A percentile compares a stretch with the other conserved stretches of the same genome.
phyloP scores from a whole-genome alignment of 345 rosid species.

The Anacardium occidentale region DNA sequence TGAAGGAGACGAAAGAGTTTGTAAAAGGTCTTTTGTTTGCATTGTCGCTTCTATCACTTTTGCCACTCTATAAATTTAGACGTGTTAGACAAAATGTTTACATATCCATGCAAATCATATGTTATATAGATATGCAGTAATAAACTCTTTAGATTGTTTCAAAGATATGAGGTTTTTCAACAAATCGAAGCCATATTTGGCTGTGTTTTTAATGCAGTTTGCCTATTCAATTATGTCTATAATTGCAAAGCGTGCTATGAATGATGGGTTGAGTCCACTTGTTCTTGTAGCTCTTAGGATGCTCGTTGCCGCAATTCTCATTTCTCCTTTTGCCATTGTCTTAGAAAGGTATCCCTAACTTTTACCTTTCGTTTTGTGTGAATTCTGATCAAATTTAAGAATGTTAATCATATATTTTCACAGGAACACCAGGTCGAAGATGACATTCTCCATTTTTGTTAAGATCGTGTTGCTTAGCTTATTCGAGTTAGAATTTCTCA shows the following conservation, averaged over 20 bases:
- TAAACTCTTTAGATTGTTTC: too few species aligned
- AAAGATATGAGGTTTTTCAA: too few species aligned
- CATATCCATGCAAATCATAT: too few species aligned
- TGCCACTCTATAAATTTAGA: too few species aligned
- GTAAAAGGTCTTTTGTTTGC: too few species aligned
- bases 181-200: background rate
- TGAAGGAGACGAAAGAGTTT: too few species aligned
- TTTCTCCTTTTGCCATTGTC: conserved; percentile 73
- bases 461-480: conserved; percentile 45
- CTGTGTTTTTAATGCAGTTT: background rate
- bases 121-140: too few species aligned
- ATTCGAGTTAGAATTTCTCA: conserved; percentile 1
- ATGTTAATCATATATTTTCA: background rate
- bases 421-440: conserved; percentile 82
- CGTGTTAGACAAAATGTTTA: too few species aligned
- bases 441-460: conserved; percentile 58
- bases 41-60: too few species aligned
- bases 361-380: background rate
- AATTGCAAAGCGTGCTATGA: background rate
- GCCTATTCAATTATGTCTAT: background rate
- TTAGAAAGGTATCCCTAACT: conserved; percentile 49
- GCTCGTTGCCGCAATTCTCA: conserved; percentile 49
- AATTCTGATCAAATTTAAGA: background rate
- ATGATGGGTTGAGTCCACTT: background rate
- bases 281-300: conserved; percentile 45